phyloP scores from a whole-genome alignment of 192 early-diverging fungal species.

The Dissophora globulifera region DNA sequence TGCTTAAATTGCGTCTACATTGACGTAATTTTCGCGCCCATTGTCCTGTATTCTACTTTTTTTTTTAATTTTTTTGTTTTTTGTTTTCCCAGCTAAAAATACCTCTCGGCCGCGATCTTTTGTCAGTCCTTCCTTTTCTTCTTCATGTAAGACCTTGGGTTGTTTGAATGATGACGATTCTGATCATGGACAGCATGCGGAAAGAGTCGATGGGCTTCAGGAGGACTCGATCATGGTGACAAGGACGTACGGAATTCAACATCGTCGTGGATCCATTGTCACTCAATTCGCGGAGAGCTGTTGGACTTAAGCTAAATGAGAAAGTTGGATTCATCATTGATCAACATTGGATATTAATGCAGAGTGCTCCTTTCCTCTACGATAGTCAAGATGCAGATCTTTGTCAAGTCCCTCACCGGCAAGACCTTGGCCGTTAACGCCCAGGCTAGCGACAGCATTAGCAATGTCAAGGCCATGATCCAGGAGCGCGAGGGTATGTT shows the following conservation, averaged over 20 bases:
- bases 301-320: too few species aligned
- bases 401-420: slow-evolving; percentile 72
- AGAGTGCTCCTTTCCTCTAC: background rate
- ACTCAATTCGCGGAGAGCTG: background rate
- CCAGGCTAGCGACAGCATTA: slow-evolving; percentile 57
- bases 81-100: too few species aligned
- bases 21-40: too few species aligned
- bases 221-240: background rate
- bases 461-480: slow-evolving; percentile 68
- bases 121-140: slow-evolving; percentile 32
- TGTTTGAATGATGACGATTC: background rate
- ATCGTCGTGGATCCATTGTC: background rate
- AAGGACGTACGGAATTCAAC: slow-evolving; percentile 7
- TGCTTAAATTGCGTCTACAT: too few species aligned
- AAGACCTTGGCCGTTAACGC: slow-evolving; percentile 70
- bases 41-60: too few species aligned
- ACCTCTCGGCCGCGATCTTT: slow-evolving; percentile 5
- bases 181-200: background rate
- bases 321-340: background rate
- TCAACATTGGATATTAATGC: slow-evolving; percentile 5
- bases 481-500: slow-evolving; percentile 63
- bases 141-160: slow-evolving; percentile 34
- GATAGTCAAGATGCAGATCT: slow-evolving; percentile 66
- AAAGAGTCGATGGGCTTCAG: background rate
- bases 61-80: too few species aligned